Percentiles rank a stretch among this genome's conserved stretches.
These are phyloP conservation scores for Marasmius oreades DNA, from an alignment of 1,284 basidiomycete species.

Conservation along the genomic window DNA sequence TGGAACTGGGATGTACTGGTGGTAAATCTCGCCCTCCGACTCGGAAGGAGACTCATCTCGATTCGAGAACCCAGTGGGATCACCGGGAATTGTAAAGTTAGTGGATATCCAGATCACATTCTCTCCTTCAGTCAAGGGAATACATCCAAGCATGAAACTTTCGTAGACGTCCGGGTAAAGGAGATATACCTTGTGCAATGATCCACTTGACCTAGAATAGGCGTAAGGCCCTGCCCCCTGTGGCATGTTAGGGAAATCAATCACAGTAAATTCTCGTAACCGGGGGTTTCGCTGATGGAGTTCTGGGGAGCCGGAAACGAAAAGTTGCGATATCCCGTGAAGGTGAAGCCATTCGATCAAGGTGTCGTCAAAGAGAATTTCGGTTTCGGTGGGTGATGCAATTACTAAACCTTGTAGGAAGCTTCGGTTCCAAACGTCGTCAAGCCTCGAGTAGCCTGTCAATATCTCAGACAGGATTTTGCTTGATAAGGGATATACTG, in stretches of 20 bases:
- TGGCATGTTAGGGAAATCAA: background rate
- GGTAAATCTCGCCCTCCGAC: constrained; percentile 7
- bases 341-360: background rate
- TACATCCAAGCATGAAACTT: constrained; percentile 28
- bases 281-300: background rate
- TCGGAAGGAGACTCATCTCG: background rate
- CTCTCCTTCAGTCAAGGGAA: constrained; percentile 18
- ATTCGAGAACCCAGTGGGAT: background rate
- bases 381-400: background rate
- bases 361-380: background rate
- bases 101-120: constrained; percentile 27
- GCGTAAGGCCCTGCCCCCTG: constrained; percentile 3
- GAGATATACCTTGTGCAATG: constrained; percentile 27
- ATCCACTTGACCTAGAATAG: background rate
- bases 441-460: background rate
- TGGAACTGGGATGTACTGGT: constrained; percentile 31
- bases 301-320: background rate
- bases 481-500: background rate
- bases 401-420: background rate
- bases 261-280: background rate
- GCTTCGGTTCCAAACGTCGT: background rate
- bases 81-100: constrained; percentile 26
- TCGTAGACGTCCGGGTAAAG: constrained; percentile 30
- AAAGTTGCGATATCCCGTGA: background rate
- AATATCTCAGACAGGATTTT: background rate